Conservation (phyloP, 345 rosid species). For the Bruguiera sexangula region DNA sequence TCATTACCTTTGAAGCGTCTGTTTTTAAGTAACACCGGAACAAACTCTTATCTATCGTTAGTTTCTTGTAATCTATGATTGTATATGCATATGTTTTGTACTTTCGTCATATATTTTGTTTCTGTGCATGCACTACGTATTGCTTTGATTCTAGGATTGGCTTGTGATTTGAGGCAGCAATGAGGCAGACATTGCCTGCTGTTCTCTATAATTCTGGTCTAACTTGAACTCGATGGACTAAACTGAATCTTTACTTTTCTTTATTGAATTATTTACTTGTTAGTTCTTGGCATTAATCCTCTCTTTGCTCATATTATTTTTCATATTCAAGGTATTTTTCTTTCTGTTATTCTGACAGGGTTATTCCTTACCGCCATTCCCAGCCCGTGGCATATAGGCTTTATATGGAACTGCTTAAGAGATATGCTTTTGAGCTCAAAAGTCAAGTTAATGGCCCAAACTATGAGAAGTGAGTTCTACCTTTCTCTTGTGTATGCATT, state of each 20-base stretch:
- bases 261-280: background rate
- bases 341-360: constrained; percentile 42
- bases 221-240: background rate
- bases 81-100: background rate
- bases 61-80: background rate
- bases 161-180: background rate
- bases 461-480: constrained; percentile 49
- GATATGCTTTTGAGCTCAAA: constrained; percentile 61
- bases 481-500: background rate
- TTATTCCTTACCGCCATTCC: constrained; percentile 60
- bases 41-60: background rate
- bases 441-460: constrained; percentile 46
- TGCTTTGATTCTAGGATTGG: no score
- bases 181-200: background rate
- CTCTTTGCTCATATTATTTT: background rate
- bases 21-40: background rate
- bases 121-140: no score
- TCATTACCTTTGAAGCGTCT: background rate
- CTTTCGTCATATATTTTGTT: no score
- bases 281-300: background rate
- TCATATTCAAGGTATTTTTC: background rate
- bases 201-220: background rate
- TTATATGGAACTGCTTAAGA: constrained; percentile 74
- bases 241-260: no score
- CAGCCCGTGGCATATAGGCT: constrained; percentile 88